Percentiles rank a stretch among this genome's conserved stretches.
Conservation (phyloP, 495 filamentous ascomycete species). For the Daldinia concentrica region DNA sequence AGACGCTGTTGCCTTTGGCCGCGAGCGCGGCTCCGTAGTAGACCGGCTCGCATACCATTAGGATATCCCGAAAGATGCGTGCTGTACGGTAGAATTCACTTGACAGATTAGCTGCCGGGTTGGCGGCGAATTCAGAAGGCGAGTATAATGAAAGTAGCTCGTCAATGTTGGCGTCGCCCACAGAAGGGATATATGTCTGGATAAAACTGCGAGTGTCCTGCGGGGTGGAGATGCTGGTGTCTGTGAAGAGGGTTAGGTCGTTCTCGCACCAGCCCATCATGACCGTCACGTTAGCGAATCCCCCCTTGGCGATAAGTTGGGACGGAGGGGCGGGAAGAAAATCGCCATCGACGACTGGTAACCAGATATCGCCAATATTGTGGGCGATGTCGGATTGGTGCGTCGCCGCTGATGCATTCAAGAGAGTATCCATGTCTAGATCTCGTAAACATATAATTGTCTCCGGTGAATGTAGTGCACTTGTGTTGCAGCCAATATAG, state of each 20-base stretch:
- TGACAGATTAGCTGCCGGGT: constrained; percentile 41
- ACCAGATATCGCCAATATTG: constrained; percentile 46
- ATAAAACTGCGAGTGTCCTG: constrained; percentile 64
- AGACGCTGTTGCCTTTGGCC: constrained; percentile 46
- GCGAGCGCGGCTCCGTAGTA: constrained; percentile 52
- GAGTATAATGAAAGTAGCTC: constrained; percentile 52
- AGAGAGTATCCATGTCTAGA: constrained; percentile 59
- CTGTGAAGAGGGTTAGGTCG: constrained; percentile 38
- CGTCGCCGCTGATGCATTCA: constrained; percentile 47
- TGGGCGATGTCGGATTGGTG: constrained; percentile 31
- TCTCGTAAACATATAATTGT: constrained; percentile 64
- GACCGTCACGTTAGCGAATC: constrained; percentile 48
- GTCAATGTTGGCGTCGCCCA: constrained; percentile 45
- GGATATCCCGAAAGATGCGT: constrained; percentile 57
- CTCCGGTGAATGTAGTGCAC: constrained; percentile 46
- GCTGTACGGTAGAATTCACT: constrained; percentile 56
- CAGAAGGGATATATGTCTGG: constrained; percentile 59
- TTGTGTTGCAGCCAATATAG: constrained; percentile 60
- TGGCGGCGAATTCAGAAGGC: constrained; percentile 45
- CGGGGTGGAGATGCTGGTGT: constrained; percentile 48
- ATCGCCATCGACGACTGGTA: constrained; percentile 54
- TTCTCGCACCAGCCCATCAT: constrained; percentile 48
- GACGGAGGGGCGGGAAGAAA: constrained; percentile 53
- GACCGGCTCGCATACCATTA: constrained; percentile 57
- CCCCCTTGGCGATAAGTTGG: constrained; percentile 46